Percentiles rank a stretch among this genome's conserved stretches.
Conservation (phyloP, 1,284 basidiomycete species). For the Uromyces viciae-fabae region DNA sequence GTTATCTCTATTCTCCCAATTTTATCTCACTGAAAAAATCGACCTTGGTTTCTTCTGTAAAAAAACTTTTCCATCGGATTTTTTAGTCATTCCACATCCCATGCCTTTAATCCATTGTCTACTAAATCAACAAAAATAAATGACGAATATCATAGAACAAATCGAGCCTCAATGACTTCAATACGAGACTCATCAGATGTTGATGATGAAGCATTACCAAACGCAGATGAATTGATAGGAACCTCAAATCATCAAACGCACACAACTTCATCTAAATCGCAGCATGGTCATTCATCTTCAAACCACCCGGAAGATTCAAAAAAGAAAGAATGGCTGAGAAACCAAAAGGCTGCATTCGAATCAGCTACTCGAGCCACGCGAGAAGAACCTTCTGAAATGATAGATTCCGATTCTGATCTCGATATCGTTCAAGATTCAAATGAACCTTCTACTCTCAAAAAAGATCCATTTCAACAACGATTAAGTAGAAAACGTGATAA, state of each 20-base stretch:
- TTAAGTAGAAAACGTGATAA: background rate
- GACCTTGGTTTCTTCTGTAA: background rate
- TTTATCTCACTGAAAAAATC: background rate
- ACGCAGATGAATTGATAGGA: background rate
- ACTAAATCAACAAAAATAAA: background rate
- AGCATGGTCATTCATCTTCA: no score
- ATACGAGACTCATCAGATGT: background rate
- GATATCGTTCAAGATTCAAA: constrained; percentile 20
- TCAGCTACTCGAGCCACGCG: background rate
- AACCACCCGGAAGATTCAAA: background rate
- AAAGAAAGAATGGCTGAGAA: constrained; percentile 21
- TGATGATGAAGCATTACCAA: constrained; percentile 8
- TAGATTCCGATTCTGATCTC: constrained; percentile 36
- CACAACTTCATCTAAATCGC: background rate
- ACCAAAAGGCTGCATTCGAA: background rate
- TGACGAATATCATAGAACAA: background rate
- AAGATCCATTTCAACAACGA: background rate
- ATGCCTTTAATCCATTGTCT: background rate
- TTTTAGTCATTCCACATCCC: background rate
- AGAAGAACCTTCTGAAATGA: background rate
- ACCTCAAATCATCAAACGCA: background rate
- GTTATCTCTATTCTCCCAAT: background rate
- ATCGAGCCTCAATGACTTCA: background rate
- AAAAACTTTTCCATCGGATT: background rate
- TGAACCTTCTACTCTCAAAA: background rate